Percentiles rank a stretch among this genome's conserved stretches.
Conservation (phyloP, 2,329 filamentous ascomycete species). For the Aspergillus fumigatiaffinis region DNA sequence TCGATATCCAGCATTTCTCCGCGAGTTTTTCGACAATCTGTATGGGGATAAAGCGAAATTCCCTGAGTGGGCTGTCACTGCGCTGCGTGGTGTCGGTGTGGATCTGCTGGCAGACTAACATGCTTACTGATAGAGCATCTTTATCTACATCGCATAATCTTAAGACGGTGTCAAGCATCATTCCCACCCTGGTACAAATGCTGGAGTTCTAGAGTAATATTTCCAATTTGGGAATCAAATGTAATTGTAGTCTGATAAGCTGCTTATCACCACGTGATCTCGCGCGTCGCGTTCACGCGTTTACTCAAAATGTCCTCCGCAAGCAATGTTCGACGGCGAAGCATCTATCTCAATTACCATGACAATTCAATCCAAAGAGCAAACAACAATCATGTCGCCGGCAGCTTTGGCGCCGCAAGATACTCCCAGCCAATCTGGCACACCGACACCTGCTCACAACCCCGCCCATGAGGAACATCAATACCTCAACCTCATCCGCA, state of each 20-base stretch:
- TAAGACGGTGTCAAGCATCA: background rate
- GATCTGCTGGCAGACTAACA: slow-evolving; percentile 54
- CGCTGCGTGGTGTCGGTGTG: slow-evolving; percentile 74
- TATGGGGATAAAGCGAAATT: slow-evolving; percentile 66
- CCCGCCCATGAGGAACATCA: slow-evolving; percentile 79
- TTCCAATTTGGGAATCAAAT: background rate
- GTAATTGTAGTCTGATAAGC: background rate
- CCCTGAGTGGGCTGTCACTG: slow-evolving; percentile 79
- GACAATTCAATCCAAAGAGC: background rate
- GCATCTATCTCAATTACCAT: background rate
- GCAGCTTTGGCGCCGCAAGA: background rate
- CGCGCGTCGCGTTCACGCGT: slow-evolving; percentile 27
- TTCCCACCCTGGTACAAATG: background rate
- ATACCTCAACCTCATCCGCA: slow-evolving; percentile 83
- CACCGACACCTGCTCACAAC: slow-evolving; percentile 20
- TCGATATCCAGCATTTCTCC: slow-evolving; percentile 72
- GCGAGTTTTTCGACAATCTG: slow-evolving; percentile 69
- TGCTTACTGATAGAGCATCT: background rate
- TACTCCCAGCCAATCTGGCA: background rate
- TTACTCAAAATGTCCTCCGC: background rate
- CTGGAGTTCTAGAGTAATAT: background rate
- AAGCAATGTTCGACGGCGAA: background rate
- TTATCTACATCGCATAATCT: background rate
- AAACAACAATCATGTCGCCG: background rate
- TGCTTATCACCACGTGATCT: slow-evolving; percentile 17